Evolutionary conservation across 1,284 basidiomycete genomes (phyloP).

Genomic region (Moesziomyces antarcticus): DNA sequence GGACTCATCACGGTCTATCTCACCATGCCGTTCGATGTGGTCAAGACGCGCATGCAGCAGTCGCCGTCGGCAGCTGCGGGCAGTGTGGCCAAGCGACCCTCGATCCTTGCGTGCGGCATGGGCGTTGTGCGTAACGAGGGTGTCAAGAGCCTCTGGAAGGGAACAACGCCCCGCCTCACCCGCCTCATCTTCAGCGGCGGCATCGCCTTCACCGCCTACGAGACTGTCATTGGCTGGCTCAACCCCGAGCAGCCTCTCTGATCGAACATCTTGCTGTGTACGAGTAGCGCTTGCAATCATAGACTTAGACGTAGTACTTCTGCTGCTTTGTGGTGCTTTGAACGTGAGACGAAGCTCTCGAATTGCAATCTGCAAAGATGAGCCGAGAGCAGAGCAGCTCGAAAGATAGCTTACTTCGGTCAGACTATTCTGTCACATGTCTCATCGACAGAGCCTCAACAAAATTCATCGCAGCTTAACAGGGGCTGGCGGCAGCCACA

Average conservation of each 20-base stretch:
- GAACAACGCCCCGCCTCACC: conserved; percentile 86
- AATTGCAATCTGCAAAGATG: too few species aligned
- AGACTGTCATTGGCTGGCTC: conserved; percentile 28
- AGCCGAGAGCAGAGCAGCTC: too few species aligned
- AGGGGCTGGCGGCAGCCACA: too few species aligned
- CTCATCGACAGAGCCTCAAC: too few species aligned
- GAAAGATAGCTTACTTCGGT: too few species aligned
- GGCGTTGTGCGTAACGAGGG: conserved; percentile 87
- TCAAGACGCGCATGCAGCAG: conserved; percentile 93
- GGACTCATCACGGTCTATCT: conserved; percentile 89
- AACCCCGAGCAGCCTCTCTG: conserved; percentile 1
- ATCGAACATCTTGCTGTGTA: not conserved
- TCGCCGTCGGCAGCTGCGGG: conserved; percentile 75
- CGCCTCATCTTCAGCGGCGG: conserved; percentile 72
- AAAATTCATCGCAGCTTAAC: too few species aligned
- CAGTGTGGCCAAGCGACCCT: conserved; percentile 74
- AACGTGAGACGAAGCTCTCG: too few species aligned
- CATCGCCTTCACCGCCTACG: conserved; percentile 48
- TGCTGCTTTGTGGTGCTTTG: too few species aligned
- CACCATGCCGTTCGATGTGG: conserved; percentile 75
- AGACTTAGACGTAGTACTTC: too few species aligned
- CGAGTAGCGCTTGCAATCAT: too few species aligned
- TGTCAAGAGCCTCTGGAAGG: conserved; percentile 89
- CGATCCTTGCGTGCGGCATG: conserved; percentile 77
- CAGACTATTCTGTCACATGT: too few species aligned